Conservation (phyloP, 2,329 filamentous ascomycete species). For the Cytospora piceicola region DNA sequence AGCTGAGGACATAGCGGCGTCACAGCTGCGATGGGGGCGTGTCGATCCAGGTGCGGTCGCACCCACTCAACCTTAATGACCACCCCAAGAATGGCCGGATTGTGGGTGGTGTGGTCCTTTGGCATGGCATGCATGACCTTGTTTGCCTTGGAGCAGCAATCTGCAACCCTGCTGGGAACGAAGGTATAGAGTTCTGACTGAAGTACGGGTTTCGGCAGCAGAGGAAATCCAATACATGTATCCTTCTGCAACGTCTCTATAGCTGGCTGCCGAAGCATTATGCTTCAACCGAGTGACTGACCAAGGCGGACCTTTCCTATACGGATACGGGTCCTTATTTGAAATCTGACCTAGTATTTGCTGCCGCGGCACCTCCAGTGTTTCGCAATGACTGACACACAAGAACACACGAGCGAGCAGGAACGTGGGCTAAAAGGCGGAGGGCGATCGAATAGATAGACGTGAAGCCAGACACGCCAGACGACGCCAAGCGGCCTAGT, state of each 20-base stretch:
- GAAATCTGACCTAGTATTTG: not conserved
- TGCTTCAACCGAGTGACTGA: not conserved
- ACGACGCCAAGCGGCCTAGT: not conserved
- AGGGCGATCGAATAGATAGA: not conserved
- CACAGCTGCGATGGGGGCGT: not conserved
- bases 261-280: not conserved
- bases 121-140: constrained; percentile 8
- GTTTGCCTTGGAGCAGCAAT: constrained; percentile 12
- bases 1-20: constrained; percentile 10
- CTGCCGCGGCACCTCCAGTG: not conserved
- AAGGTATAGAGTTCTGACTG: constrained; percentile 11
- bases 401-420: not conserved
- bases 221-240: not conserved
- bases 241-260: not conserved
- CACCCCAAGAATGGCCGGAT: not conserved
- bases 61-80: not conserved
- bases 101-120: constrained; percentile 6
- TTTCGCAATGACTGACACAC: not conserved
- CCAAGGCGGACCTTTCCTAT: not conserved
- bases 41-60: constrained; percentile 17
- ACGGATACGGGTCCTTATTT: not conserved
- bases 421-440: not conserved
- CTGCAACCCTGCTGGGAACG: not conserved
- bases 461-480: not conserved
- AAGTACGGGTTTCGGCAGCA: not conserved